Base-by-base conservation (phyloP, 73 alveolate species). In the Paramecium octaurelia region DNA sequence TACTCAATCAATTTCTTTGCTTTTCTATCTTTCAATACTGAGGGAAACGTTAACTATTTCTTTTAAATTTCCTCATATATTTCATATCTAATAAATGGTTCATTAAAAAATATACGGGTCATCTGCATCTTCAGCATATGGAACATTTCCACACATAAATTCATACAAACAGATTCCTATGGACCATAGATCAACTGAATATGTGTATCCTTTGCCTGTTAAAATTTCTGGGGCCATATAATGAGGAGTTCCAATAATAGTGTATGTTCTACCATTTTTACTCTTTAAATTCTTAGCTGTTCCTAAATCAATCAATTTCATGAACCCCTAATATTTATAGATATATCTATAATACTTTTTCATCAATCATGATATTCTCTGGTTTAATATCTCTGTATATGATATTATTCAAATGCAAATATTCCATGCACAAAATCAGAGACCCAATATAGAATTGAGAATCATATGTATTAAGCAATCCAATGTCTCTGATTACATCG, bases 221-320 rank as follows among this genome's bases (percentile, higher is more conserved):
- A 68, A 27, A 16, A 68, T 68, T 27, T 68, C 85, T 8, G 85
- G 85, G 8, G 85, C 85, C 85, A 68, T 68, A 20, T 68, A 34
- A 34, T 34, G 50, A 2, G 86, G 86, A 69, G 86, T 69, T 31
- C 86, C 86, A 27, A 93, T 57, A n/a, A 92, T 46, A n/a, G 97
- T 60, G 35, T 70, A 92, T 18, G 96, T 93, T 44, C 95, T 50
- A 31, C 92, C 88, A 70, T 80, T 58, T 43, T 76, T 76, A 40
- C 23, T 35, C 48, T 76, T 57, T 40, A 93, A 27, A 75, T 88
- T 44, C 68, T 96, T 95, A 16, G 97, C 98, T 14, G 97, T 95
- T 3, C 98, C 98, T 85, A 96, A 96, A 92, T 95, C 98, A 36
- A 96, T 95, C n/a, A 96, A 92, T 91, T 96, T 96, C 86, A 95